Evolutionary conservation across 2,329 filamentous ascomycete species (phyloP).

Genomic region (Pezicula rhizophila): DNA sequence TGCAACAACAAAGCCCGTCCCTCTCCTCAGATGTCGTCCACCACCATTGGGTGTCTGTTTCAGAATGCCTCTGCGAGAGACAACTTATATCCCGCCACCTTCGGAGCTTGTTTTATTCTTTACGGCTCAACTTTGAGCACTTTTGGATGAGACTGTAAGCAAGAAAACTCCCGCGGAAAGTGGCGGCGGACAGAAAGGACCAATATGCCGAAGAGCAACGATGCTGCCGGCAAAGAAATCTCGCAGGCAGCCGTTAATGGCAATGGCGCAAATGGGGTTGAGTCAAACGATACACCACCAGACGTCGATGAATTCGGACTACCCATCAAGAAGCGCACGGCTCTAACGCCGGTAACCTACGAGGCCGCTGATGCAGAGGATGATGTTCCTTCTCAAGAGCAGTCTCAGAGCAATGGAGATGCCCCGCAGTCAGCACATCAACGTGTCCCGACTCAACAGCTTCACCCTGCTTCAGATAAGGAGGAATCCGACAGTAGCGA

Average conservation of each 20-base stretch:
- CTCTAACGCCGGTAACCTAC: conserved; percentile 19
- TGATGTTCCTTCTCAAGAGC: conserved; percentile 1
- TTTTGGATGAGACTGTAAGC: conserved; percentile 1
- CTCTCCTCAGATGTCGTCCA: not conserved
- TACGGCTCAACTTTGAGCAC: not conserved
- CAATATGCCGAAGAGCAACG: conserved; percentile 25
- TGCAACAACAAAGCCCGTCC: not conserved
- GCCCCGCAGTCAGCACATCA: not conserved
- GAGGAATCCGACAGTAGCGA: conserved; percentile 32
- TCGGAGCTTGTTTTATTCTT: not conserved
- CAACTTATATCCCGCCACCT: not conserved
- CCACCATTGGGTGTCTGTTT: conserved; percentile 1
- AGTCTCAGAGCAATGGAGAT: conserved; percentile 11
- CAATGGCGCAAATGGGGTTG: conserved; percentile 6
- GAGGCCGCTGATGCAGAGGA: conserved; percentile 12
- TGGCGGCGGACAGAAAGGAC: conserved; percentile 10
- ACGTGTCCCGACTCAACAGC: not conserved
- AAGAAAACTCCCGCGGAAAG: conserved; percentile 6
- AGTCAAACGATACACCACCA: not conserved
- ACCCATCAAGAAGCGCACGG: conserved; percentile 48
- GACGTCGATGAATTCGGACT: conserved; percentile 69
- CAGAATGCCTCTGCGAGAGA: not conserved
- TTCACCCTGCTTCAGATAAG: not conserved
- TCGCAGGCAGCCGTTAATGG: conserved; percentile 10
- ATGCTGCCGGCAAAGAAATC: conserved; percentile 15